Conservation (phyloP, 169 alveolate genomes). For the Eimeria mitis region DNA sequence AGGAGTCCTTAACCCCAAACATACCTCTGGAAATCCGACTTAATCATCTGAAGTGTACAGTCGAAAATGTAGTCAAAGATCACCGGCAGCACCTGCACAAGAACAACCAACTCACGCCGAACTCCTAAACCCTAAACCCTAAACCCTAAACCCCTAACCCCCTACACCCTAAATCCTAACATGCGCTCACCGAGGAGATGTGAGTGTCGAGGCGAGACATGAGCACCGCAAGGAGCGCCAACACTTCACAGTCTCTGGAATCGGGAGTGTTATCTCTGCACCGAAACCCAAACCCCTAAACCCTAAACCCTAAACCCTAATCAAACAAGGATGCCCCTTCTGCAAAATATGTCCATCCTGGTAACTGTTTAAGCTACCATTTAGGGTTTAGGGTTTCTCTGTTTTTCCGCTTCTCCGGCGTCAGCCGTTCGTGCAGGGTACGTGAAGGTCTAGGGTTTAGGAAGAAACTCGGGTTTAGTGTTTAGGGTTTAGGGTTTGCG, state of each 20-base stretch:
- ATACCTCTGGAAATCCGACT: conserved; percentile 82
- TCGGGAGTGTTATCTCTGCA: conserved; percentile 78
- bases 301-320: conserved; percentile 26
- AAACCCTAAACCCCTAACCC: conserved; percentile 57
- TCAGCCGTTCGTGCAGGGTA: background rate
- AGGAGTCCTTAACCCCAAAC: background rate
- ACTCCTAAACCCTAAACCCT: conserved; percentile 40
- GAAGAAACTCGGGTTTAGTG: background rate
- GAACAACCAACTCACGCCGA: background rate
- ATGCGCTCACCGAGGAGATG: conserved; percentile 71
- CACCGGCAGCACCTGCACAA: conserved; percentile 69
- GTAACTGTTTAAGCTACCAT: too few species aligned
- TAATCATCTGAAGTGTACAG: conserved; percentile 80
- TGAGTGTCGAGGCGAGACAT: conserved; percentile 59
- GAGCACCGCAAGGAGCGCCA: conserved; percentile 77
- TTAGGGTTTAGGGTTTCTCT: too few species aligned
- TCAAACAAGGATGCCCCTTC: background rate
- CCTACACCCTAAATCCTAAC: conserved; percentile 4
- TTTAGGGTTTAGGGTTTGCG: conserved; percentile 32
- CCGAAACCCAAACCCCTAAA: conserved; percentile 6
- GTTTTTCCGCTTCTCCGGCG: too few species aligned
- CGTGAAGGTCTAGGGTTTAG: background rate
- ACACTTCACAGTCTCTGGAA: conserved; percentile 81
- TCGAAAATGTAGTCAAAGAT: conserved; percentile 81
- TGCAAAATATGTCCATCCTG: too few species aligned